A percentile compares a stretch with the other conserved stretches of the same genome.
Conservation (phyloP, 1,284 basidiomycete species). For the Trichosporon sp. region DNA sequence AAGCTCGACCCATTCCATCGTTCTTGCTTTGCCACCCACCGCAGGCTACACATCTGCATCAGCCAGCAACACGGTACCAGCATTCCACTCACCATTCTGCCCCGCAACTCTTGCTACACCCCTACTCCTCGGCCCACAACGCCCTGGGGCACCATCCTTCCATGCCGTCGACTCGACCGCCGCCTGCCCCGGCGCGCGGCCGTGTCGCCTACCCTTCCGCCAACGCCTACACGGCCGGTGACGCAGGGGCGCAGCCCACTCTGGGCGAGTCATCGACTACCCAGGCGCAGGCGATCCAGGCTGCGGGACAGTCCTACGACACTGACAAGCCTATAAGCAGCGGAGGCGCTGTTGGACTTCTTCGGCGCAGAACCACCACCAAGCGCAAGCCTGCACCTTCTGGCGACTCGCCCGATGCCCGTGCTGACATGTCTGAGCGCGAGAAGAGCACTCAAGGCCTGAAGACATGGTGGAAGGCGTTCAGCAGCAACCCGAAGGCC, state of each 20-base stretch:
- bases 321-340: constrained; percentile 22
- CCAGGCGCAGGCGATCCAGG: constrained; percentile 12
- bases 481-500: constrained; percentile 45
- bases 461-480: constrained; percentile 81
- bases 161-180: constrained; percentile 52
- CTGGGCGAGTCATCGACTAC: constrained; percentile 18
- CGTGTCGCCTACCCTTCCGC: constrained; percentile 50
- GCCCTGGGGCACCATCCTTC: constrained; percentile 14
- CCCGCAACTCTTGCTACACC: constrained; percentile 20
- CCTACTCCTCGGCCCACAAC: constrained; percentile 13
- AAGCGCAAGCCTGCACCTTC: constrained; percentile 2
- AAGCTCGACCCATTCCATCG: background rate
- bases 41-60: background rate
- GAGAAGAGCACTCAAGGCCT: constrained; percentile 58
- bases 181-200: constrained; percentile 44
- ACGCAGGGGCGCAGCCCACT: constrained; percentile 33
- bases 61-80: background rate
- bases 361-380: constrained; percentile 16
- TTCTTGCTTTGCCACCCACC: constrained; percentile 16
- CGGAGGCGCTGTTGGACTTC: constrained; percentile 1
- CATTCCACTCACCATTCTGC: constrained; percentile 4
- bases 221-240: constrained; percentile 46
- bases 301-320: constrained; percentile 29
- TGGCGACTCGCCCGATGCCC: constrained; percentile 12
- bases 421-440: constrained; percentile 33